Evolutionary conservation across 2,329 filamentous ascomycete genomes (phyloP).

Genomic region (Boeremia lycopersici): DNA sequence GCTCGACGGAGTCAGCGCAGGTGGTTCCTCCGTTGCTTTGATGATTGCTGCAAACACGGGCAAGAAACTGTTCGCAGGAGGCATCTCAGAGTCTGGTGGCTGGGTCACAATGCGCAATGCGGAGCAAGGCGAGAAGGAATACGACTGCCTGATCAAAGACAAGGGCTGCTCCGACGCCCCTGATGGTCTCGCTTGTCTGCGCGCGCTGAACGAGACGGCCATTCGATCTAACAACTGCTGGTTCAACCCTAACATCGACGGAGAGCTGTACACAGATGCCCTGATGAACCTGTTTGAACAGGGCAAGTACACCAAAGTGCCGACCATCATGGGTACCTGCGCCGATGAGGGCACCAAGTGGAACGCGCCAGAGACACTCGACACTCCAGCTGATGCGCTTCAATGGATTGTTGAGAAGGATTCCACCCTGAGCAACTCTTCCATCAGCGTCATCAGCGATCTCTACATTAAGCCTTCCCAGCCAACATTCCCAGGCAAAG

Average conservation of each 20-base stretch:
- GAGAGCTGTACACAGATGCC: conserved; percentile 57
- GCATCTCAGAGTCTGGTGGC: conserved; percentile 60
- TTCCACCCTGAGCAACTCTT: conserved; percentile 57
- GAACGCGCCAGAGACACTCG: conserved; percentile 60
- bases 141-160: conserved; percentile 58
- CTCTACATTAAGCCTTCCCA: conserved; percentile 60
- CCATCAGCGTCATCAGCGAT: conserved; percentile 59
- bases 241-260: conserved; percentile 60
- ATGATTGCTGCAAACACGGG: conserved; percentile 49
- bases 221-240: conserved; percentile 51
- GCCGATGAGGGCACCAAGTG: conserved; percentile 68
- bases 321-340: conserved; percentile 61
- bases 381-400: conserved; percentile 57
- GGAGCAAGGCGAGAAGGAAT: conserved; percentile 57
- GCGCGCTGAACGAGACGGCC: conserved; percentile 49
- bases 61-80: conserved; percentile 57
- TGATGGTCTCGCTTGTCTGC: conserved; percentile 56
- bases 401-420: conserved; percentile 65
- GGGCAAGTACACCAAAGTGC: conserved; percentile 58
- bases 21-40: conserved; percentile 53
- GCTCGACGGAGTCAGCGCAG: conserved; percentile 71
- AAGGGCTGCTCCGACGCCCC: conserved; percentile 52
- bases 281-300: conserved; percentile 56
- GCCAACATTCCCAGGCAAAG: conserved; percentile 53
- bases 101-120: conserved; percentile 58